A percentile compares a stretch with the other conserved stretches of the same genome.
Conservation (phyloP, 805 yeast species). For the Nadsonia fulvescens region DNA sequence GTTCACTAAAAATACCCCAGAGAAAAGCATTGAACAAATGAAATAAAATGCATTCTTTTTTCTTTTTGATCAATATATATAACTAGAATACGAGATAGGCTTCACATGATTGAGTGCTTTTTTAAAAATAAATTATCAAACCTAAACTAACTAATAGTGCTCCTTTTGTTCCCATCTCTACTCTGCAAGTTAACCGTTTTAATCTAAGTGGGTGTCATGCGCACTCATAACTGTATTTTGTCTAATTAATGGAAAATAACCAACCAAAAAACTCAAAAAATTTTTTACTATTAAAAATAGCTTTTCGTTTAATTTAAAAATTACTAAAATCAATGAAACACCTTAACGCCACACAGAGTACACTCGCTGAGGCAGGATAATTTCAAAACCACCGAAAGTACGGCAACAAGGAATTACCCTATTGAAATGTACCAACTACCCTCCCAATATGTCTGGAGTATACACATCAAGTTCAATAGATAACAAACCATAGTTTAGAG, state of each 20-base stretch:
- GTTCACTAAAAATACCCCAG: too few species aligned
- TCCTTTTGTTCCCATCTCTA: too few species aligned
- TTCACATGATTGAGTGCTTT: too few species aligned
- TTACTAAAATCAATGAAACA: not conserved
- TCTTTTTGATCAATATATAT: too few species aligned
- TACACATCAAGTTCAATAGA: not conserved
- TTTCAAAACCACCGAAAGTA: not conserved
- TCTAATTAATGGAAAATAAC: not conserved
- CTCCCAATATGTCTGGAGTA: not conserved
- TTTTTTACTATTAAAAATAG: not conserved
- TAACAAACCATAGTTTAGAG: not conserved
- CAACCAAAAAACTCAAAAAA: not conserved
- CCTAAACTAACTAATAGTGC: too few species aligned
- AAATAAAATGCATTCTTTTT: too few species aligned
- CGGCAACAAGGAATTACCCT: not conserved
- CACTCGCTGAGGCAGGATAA: not conserved
- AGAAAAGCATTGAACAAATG: too few species aligned
- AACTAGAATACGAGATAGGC: too few species aligned
- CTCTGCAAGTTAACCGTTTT: too few species aligned
- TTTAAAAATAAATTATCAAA: too few species aligned
- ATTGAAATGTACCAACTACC: not conserved
- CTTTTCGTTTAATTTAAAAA: not conserved
- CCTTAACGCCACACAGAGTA: not conserved
- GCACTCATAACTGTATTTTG: not conserved
- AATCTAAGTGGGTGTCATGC: too few species aligned